phyloP scores from a whole-genome alignment of 208 protist genomes.

The Porcisia hertigi region DNA sequence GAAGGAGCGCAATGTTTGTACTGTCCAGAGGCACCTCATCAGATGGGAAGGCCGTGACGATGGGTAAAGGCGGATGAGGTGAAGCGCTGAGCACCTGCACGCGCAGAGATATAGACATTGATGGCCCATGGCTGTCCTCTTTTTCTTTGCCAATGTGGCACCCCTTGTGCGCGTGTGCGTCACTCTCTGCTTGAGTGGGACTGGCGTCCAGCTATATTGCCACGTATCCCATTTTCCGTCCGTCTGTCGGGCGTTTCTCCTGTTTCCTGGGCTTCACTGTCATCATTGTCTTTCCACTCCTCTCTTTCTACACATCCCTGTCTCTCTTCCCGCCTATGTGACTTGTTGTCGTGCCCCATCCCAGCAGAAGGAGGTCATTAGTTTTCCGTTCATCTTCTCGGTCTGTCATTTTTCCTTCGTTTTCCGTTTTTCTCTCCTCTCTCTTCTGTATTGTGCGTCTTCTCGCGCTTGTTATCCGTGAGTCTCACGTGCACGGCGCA shows the following conservation, averaged over 20 bases:
- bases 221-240: neutral
- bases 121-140: neutral
- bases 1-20: neutral
- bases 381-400: neutral
- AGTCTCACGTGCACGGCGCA: neutral
- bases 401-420: neutral
- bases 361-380: neutral
- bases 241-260: too few relatives aligned
- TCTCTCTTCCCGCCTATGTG: neutral
- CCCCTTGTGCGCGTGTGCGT: neutral
- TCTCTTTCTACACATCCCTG: neutral
- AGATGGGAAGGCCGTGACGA: neutral
- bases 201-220: constrained; percentile 2
- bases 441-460: neutral
- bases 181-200: neutral
- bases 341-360: neutral
- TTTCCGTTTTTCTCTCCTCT: neutral
- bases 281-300: neutral
- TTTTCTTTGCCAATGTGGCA: neutral
- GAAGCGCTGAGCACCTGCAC: neutral
- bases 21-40: neutral
- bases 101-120: neutral
- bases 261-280: neutral
- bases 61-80: neutral
- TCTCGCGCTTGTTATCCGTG: neutral